phyloP scores from a whole-genome alignment of 2,329 filamentous ascomycete genomes.

The Thermothelomyces thermophilus region DNA sequence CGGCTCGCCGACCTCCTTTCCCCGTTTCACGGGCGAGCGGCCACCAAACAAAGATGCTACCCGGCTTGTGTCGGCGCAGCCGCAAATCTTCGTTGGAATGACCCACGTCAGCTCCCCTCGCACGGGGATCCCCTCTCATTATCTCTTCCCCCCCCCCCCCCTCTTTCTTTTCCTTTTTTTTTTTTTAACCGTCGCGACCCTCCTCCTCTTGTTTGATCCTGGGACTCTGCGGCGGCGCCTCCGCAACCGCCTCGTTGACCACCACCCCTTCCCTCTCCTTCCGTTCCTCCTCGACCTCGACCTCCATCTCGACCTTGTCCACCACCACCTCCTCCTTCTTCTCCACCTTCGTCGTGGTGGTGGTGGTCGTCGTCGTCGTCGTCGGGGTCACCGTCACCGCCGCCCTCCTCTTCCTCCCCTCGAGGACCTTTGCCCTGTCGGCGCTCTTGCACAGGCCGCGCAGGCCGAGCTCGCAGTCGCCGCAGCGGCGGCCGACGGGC shows the following conservation, averaged over 20 bases:
- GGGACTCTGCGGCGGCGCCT: not conserved
- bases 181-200: too few relatives aligned
- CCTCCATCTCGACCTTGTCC: not conserved
- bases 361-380: too few relatives aligned
- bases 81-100: too few relatives aligned
- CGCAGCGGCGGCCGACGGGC: conserved; percentile 73
- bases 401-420: conserved; percentile 41
- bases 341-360: conserved; percentile 25
- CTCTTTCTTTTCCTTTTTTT: too few relatives aligned
- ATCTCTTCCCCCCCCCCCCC: too few relatives aligned
- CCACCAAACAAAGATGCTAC: too few relatives aligned
- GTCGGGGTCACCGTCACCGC: conserved; percentile 15
- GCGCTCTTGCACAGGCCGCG: conserved; percentile 70
- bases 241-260: not conserved
- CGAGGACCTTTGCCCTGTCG: conserved; percentile 55
- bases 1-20: too few relatives aligned
- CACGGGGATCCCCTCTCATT: too few relatives aligned
- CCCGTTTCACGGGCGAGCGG: too few relatives aligned
- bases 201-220: not conserved
- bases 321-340: not conserved
- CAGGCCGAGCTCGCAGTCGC: conserved; percentile 74
- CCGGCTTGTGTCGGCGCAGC: too few relatives aligned
- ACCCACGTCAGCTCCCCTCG: too few relatives aligned
- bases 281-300: not conserved
- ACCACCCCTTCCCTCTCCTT: not conserved